A percentile compares a stretch with the other conserved stretches of the same genome.
These are phyloP conservation scores for Ustilago xerochloae DNA, from an alignment of 1,284 basidiomycete species.

Conservation along the genomic window DNA sequence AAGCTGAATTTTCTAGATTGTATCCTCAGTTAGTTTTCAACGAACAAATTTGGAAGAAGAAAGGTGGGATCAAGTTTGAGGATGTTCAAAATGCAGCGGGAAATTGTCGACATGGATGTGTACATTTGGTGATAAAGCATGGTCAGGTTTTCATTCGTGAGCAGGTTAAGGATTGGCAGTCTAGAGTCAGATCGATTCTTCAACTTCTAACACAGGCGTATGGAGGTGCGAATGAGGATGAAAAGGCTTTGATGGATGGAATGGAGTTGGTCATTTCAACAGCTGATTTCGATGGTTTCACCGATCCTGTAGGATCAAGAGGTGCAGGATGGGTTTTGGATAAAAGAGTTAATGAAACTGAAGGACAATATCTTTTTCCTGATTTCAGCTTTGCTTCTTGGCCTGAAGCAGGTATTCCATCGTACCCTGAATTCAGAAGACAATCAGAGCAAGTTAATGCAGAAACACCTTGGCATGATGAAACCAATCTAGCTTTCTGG, in stretches of 20 bases:
- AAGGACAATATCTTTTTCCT: constrained; percentile 42
- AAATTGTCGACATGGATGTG: constrained; percentile 35
- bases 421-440: constrained; percentile 40
- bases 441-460: constrained; percentile 27
- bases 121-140: constrained; percentile 40
- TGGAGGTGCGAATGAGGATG: constrained; percentile 23
- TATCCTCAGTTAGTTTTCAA: constrained; percentile 47
- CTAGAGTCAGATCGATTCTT: constrained; percentile 25
- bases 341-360: constrained; percentile 20
- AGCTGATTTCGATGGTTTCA: constrained; percentile 46
- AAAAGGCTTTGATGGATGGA: constrained; percentile 24
- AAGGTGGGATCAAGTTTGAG: constrained; percentile 34
- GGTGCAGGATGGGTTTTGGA: constrained; percentile 49
- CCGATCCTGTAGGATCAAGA: constrained; percentile 7
- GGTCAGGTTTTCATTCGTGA: constrained; percentile 40
- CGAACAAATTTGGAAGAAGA: constrained; percentile 22
- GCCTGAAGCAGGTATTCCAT: constrained; percentile 53
- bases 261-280: constrained; percentile 39
- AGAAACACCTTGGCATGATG: constrained; percentile 33
- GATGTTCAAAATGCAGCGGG: constrained; percentile 35
- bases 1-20: constrained; percentile 42
- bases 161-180: constrained; percentile 46
- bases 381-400: constrained; percentile 54
- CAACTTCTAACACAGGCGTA: constrained; percentile 31
- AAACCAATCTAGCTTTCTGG: constrained; percentile 39